These are phyloP conservation scores for Parathielavia hyrcaniae DNA, from an alignment of 495 filamentous ascomycete species.

Conservation along the genomic window DNA sequence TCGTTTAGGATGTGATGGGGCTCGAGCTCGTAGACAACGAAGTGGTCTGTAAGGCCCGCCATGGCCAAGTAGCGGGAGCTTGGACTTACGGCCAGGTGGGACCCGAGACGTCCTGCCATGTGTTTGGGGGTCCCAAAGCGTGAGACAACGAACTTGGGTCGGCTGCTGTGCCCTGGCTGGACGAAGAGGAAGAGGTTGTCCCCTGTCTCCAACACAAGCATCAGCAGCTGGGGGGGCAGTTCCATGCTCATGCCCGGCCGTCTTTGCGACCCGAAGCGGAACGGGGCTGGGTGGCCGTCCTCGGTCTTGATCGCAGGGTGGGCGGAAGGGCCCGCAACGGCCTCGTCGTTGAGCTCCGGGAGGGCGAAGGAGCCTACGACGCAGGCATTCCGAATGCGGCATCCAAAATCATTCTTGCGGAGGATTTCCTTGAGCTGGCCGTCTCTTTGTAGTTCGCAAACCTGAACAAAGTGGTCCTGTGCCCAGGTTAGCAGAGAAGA, in stretches of 20 bases:
- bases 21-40: conserved; percentile 57
- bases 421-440: conserved; percentile 63
- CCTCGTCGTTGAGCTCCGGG: conserved; percentile 21
- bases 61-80: conserved; percentile 46
- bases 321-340: conserved; percentile 7
- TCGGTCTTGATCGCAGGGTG: conserved; percentile 27
- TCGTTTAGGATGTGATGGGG: conserved; percentile 42
- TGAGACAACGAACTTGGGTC: conserved; percentile 54
- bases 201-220: conserved; percentile 62
- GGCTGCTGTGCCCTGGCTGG: conserved; percentile 35
- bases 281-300: conserved; percentile 27
- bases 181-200: conserved; percentile 69
- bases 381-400: conserved; percentile 58
- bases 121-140: conserved; percentile 54
- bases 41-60: conserved; percentile 38
- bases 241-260: not conserved
- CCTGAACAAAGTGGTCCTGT: conserved; percentile 59
- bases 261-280: conserved; percentile 7
- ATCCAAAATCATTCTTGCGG: conserved; percentile 68
- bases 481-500: not conserved
- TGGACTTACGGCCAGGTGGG: conserved; percentile 78
- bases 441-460: conserved; percentile 59
- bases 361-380: conserved; percentile 47
- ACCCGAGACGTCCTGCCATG: conserved; percentile 49
- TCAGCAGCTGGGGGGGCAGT: conserved; percentile 69